phyloP scores from a whole-genome alignment of 129 eudicot genomes.

The Arctium lappa region DNA sequence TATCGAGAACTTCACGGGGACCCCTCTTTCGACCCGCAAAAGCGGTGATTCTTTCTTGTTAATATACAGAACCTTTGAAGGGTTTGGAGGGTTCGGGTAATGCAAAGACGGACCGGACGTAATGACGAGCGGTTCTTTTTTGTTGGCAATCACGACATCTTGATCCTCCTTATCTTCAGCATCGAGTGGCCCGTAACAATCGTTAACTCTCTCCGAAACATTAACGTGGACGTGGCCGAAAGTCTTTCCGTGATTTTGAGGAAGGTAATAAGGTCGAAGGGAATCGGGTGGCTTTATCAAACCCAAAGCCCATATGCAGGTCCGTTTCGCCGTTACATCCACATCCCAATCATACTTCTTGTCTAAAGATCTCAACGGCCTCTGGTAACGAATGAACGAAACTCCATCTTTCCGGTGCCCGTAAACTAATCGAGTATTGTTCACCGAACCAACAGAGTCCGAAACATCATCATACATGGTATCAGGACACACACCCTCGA shows the following conservation, averaged over 20 bases:
- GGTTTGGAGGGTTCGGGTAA: constrained; percentile 95
- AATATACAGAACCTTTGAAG: constrained; percentile 78
- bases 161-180: constrained; percentile 94
- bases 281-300: constrained; percentile 82
- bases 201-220: constrained; percentile 68
- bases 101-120: constrained; percentile 72
- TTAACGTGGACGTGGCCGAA: constrained; percentile 68
- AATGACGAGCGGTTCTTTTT: constrained; percentile 72
- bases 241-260: constrained; percentile 82
- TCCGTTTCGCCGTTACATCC: constrained; percentile 48
- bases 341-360: constrained; percentile 63
- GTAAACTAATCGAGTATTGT: constrained; percentile 62
- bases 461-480: constrained; percentile 41
- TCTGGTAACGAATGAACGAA: constrained; percentile 71
- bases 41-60: constrained; percentile 95
- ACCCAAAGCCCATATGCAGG: constrained; percentile 90
- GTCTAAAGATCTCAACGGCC: constrained; percentile 56
- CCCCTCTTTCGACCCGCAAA: constrained; percentile 89
- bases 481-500: constrained; percentile 89
- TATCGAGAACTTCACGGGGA: constrained; percentile 72
- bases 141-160: constrained; percentile 72
- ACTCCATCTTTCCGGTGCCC: constrained; percentile 95
- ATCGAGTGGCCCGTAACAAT: constrained; percentile 89
- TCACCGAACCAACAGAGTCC: constrained; percentile 36
- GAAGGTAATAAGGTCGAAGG: constrained; percentile 80